Evolutionary conservation across 1,284 basidiomycete genomes (phyloP).

Genomic region (Pulchroboletus neoregius): DNA sequence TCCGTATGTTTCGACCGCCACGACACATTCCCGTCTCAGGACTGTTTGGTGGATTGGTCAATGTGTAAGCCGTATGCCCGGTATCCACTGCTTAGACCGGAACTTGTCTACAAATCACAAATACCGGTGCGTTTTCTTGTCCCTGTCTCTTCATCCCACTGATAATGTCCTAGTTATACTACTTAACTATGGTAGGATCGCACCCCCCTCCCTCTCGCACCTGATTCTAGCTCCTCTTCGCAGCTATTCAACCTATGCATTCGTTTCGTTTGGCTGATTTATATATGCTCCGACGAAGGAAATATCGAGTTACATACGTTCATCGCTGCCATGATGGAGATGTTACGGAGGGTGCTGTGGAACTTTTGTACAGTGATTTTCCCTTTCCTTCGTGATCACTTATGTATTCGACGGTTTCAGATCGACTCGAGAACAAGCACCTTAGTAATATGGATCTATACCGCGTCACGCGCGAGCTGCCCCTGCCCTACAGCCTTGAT

Average conservation of each 20-base stretch:
- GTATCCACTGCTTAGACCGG: slow-evolving; percentile 68
- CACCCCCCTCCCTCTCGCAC: background rate
- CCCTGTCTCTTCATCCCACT: background rate
- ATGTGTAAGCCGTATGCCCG: slow-evolving; percentile 57
- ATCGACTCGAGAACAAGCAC: slow-evolving; percentile 84
- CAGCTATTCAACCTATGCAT: slow-evolving; percentile 71
- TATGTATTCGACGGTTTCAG: slow-evolving; percentile 33
- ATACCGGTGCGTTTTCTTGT: slow-evolving; percentile 46
- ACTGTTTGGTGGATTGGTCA: slow-evolving; percentile 81
- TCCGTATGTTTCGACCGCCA: background rate
- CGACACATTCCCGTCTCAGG: slow-evolving; percentile 40
- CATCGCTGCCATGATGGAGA: slow-evolving; percentile 70
- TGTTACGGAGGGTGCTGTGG: slow-evolving; percentile 84
- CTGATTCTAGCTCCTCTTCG: background rate
- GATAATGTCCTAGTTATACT: slow-evolving; percentile 54
- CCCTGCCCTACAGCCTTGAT: slow-evolving; percentile 67
- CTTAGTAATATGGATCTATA: slow-evolving; percentile 80
- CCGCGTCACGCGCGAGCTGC: slow-evolving; percentile 72
- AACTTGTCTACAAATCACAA: slow-evolving; percentile 66
- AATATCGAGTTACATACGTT: slow-evolving; percentile 60
- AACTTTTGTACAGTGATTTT: slow-evolving; percentile 70
- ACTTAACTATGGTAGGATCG: slow-evolving; percentile 61
- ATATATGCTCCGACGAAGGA: slow-evolving; percentile 57
- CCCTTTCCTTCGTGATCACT: background rate
- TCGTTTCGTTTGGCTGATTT: slow-evolving; percentile 81